These are phyloP conservation scores for Phytopythium litorale DNA, from an alignment of 352 stramenopile species.

Conservation along the genomic window DNA sequence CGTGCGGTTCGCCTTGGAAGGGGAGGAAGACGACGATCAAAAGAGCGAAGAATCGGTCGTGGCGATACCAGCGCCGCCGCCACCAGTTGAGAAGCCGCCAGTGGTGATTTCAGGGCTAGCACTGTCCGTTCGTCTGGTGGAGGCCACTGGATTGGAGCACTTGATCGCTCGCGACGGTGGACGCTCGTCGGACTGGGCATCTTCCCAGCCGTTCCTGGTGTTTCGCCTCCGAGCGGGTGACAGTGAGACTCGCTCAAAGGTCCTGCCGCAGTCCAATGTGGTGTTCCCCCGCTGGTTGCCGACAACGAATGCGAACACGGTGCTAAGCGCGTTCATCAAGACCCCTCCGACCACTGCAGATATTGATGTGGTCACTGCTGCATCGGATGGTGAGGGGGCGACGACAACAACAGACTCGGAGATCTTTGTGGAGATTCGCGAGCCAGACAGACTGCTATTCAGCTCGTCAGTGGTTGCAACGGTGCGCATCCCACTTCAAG, in stretches of 20 bases:
- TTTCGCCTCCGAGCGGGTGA: conserved; percentile 31
- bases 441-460: conserved; percentile 68
- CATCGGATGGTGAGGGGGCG: not conserved
- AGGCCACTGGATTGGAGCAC: conserved; percentile 47
- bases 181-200: conserved; percentile 32
- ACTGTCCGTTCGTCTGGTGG: conserved; percentile 47
- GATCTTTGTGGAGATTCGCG: conserved; percentile 60
- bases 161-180: conserved; percentile 39
- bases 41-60: not conserved
- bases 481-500: conserved; percentile 38
- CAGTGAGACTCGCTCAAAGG: conserved; percentile 31
- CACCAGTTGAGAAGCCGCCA: not conserved
- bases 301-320: conserved; percentile 18
- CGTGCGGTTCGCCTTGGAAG: conserved; percentile 51
- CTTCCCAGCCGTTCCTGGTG: conserved; percentile 44
- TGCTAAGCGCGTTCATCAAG: conserved; percentile 34
- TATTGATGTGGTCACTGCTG: not conserved
- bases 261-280: conserved; percentile 36
- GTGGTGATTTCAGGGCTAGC: conserved; percentile 9
- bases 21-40: not conserved
- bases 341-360: not conserved
- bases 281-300: conserved; percentile 69
- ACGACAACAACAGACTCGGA: conserved; percentile 9
- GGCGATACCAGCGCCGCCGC: too few species aligned
- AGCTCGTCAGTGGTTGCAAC: conserved; percentile 60